Percentiles rank a stretch among this genome's conserved stretches.
phyloP scores from a whole-genome alignment of 2,329 filamentous ascomycete species.

The Paecilomyces variotii region DNA sequence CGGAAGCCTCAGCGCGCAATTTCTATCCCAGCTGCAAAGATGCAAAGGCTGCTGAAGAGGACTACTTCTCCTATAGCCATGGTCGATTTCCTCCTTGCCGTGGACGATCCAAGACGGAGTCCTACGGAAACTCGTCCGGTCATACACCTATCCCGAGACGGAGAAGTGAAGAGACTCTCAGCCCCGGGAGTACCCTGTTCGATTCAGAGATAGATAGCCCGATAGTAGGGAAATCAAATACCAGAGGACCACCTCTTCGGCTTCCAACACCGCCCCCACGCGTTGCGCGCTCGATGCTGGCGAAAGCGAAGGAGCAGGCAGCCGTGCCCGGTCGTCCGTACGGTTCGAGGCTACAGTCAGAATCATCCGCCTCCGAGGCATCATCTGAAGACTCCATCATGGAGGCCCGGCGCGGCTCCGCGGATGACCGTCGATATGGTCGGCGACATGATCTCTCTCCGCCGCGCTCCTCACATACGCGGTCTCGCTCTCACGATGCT shows the following conservation, averaged over 20 bases:
- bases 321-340: background rate
- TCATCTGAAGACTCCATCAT: conserved; percentile 19
- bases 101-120: background rate
- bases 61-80: conserved; percentile 13
- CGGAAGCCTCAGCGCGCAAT: conserved; percentile 18
- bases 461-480: conserved; percentile 13
- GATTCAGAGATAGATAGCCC: background rate
- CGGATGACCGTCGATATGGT: conserved; percentile 6
- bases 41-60: conserved; percentile 16
- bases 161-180: background rate
- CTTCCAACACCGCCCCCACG: background rate
- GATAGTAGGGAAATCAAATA: background rate
- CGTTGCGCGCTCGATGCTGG: background rate
- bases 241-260: background rate
- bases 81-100: conserved; percentile 6
- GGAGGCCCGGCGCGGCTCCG: conserved; percentile 7
- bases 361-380: conserved; percentile 17
- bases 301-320: background rate
- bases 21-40: conserved; percentile 26
- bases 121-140: background rate
- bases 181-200: background rate
- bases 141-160: background rate
- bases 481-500: conserved; percentile 30
- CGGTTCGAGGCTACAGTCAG: background rate
- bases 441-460: conserved; percentile 21